phyloP scores from a whole-genome alignment of 768 basidiomycete species.

The Imleria badia region DNA sequence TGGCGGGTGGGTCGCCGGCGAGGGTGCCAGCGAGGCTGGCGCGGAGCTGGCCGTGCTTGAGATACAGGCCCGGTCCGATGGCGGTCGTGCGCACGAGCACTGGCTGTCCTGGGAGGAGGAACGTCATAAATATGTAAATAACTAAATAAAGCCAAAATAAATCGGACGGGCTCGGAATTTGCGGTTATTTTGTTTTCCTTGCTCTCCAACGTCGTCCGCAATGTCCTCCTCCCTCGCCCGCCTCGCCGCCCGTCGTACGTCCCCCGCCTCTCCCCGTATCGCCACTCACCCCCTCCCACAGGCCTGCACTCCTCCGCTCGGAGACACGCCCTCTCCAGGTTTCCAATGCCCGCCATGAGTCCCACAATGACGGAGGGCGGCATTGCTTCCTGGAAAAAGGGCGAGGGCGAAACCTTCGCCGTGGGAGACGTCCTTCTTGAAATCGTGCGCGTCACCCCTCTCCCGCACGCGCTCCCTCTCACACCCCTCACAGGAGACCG shows the following conservation, averaged over 20 bases:
- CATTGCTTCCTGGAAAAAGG: conserved; percentile 96
- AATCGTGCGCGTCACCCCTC: conserved; percentile 58
- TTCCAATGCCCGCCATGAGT: conserved; percentile 98
- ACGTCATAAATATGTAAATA: conserved; percentile 26
- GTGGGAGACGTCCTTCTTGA: conserved; percentile 95
- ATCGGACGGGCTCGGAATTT: conserved; percentile 26
- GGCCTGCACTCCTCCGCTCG: conserved; percentile 83
- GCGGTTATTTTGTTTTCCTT: conserved; percentile 26
- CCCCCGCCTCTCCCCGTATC: neutral
- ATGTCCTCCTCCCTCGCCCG: conserved; percentile 70
- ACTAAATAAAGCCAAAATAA: conserved; percentile 2
- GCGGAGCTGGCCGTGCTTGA: conserved; percentile 58
- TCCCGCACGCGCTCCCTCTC: conserved; percentile 2
- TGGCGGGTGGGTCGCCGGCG: conserved; percentile 40
- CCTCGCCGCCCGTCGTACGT: conserved; percentile 64
- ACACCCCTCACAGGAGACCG: conserved; percentile 75
- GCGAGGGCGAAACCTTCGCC: conserved; percentile 87
- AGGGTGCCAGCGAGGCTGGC: conserved; percentile 73
- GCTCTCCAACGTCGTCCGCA: conserved; percentile 18
- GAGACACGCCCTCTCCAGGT: conserved; percentile 77
- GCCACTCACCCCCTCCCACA: conserved; percentile 30
- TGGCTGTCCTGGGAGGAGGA: conserved; percentile 78
- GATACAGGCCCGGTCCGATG: conserved; percentile 67
- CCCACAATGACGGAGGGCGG: conserved; percentile 99
- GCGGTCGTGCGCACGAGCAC: conserved; percentile 56